Evolutionary conservation across 352 stramenopile genomes (phyloP), one percentile per base, ranked within the genome.

Genomic region (Phytophthora kernoviae): DNA sequence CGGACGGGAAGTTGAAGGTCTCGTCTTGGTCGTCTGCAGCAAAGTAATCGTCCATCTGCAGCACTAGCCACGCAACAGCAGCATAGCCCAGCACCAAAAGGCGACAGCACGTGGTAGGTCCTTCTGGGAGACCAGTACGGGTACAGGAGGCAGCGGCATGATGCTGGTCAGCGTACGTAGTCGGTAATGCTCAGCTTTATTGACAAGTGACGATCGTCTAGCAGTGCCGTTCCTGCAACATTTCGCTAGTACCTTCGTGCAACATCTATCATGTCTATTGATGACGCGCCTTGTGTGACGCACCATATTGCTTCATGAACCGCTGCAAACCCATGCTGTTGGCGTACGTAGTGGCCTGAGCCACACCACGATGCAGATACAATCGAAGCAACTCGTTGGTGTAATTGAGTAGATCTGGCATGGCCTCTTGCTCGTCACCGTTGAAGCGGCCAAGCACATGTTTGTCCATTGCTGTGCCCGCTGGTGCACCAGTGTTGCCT

Each of bases 381-480:
- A 96, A 55, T 8, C 85, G 79, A 53, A 96, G 52, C n/a, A 96
- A 45, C 52, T 93, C 87, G 45, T 87, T 81, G 17, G 80, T 75
- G 56, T 91, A 94, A 30, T 61, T 54, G 11, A 94, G 48, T 14
- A 96, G 71, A 21, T 77, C 54, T 0, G 68, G 61, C 68, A 94
- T 77, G 15, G 74, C 62, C n/a, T 93, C 85, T 44, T 93, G 82
- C 44, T 96, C 87, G 54, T 93, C 75, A 2, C 80, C 70, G 34
- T 88, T 81, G 53, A 96, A 96, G 9, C 81, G 78, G 27, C 62
- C 81, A 10, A 96, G 68, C 18, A 96, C 87, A 30, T 80, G 93
- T 58, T 89, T 90, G 74, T 93, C 81, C 68, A 96, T 91, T 14
- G 83, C 81, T 3, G 85, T 90, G n/a, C 85, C 84, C 0, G 87